These are phyloP conservation scores for Cercospora berteroae DNA, from an alignment of 2,329 filamentous ascomycete genomes.

Conservation along the genomic window DNA sequence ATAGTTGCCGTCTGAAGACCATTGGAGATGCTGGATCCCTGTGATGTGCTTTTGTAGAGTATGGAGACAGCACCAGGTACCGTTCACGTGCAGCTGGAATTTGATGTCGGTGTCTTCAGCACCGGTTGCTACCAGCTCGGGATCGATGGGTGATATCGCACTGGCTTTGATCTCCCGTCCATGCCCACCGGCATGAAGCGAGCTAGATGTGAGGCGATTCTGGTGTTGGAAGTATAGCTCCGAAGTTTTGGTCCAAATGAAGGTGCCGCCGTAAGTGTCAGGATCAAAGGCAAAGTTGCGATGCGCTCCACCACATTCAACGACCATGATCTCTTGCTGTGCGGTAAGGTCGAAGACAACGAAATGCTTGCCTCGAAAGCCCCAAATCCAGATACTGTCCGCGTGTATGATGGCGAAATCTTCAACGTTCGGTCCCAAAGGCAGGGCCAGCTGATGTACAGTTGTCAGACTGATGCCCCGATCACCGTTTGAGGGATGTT, in stretches of 20 bases:
- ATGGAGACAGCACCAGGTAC: slow-evolving; percentile 51
- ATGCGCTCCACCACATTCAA: slow-evolving; percentile 84
- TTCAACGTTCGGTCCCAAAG: slow-evolving; percentile 75
- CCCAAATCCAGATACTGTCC: slow-evolving; percentile 67
- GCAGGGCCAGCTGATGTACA: slow-evolving; percentile 66
- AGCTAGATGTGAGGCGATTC: slow-evolving; percentile 15
- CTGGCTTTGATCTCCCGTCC: slow-evolving; percentile 78
- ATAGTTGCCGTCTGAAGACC: slow-evolving; percentile 64
- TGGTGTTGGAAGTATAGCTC: slow-evolving; percentile 29
- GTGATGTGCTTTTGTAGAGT: slow-evolving; percentile 75
- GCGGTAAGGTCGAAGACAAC: slow-evolving; percentile 75
- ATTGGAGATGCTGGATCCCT: slow-evolving; percentile 77
- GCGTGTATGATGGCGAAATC: slow-evolving; percentile 60
- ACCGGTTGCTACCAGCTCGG: slow-evolving; percentile 60
- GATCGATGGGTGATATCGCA: slow-evolving; percentile 43
- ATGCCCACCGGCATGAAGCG: slow-evolving; percentile 69
- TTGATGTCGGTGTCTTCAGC: slow-evolving; percentile 73
- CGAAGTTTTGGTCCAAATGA: slow-evolving; percentile 73
- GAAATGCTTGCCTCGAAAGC: slow-evolving; percentile 78
- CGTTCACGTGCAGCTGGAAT: slow-evolving; percentile 57
- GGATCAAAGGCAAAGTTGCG: slow-evolving; percentile 66
- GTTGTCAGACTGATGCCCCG: slow-evolving; percentile 46
- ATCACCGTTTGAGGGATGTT: slow-evolving; percentile 6
- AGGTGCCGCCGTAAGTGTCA: slow-evolving; percentile 46
- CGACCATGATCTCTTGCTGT: slow-evolving; percentile 65